phyloP scores from a whole-genome alignment of 352 stramenopile genomes.

The Phytophthora sansomeana region DNA sequence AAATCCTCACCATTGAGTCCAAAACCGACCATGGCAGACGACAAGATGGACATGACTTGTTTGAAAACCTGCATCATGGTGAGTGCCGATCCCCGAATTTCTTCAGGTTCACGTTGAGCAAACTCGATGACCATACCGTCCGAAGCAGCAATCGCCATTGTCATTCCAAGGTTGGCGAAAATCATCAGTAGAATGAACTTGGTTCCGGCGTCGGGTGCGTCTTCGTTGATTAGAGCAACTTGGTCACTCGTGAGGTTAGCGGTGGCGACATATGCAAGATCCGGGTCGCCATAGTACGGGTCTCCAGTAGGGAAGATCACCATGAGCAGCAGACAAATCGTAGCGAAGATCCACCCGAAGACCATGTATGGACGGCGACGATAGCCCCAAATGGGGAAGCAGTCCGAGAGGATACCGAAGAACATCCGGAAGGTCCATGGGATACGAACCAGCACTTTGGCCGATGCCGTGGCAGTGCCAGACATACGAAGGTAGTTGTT shows the following conservation, averaged over 20 bases:
- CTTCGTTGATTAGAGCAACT: conserved; percentile 47
- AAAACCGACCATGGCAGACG: conserved; percentile 61
- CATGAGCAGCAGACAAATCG: conserved; percentile 44
- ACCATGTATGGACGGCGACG: conserved; percentile 83
- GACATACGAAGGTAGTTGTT: conserved; percentile 51
- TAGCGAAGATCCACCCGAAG: conserved; percentile 59
- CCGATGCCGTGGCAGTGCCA: conserved; percentile 43
- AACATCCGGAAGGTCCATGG: conserved; percentile 80
- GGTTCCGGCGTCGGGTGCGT: conserved; percentile 46
- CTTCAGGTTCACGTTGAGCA: conserved; percentile 57
- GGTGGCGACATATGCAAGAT: conserved; percentile 31
- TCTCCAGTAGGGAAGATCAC: conserved; percentile 38
- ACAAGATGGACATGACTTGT: conserved; percentile 47
- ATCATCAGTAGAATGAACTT: conserved; percentile 71
- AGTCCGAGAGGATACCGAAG: conserved; percentile 84
- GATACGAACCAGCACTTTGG: conserved; percentile 49
- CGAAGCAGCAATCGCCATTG: conserved; percentile 53
- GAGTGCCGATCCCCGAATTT: conserved; percentile 51
- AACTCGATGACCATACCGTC: conserved; percentile 64
- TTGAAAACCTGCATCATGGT: conserved; percentile 56
- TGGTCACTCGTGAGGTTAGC: conserved; percentile 45
- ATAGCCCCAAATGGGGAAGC: conserved; percentile 78
- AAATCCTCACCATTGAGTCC: conserved; percentile 59
- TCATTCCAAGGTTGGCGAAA: conserved; percentile 55
- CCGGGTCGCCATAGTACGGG: conserved; percentile 44